phyloP scores from a whole-genome alignment of 331 rosid species.

The Rhamnella rubrinervis region DNA sequence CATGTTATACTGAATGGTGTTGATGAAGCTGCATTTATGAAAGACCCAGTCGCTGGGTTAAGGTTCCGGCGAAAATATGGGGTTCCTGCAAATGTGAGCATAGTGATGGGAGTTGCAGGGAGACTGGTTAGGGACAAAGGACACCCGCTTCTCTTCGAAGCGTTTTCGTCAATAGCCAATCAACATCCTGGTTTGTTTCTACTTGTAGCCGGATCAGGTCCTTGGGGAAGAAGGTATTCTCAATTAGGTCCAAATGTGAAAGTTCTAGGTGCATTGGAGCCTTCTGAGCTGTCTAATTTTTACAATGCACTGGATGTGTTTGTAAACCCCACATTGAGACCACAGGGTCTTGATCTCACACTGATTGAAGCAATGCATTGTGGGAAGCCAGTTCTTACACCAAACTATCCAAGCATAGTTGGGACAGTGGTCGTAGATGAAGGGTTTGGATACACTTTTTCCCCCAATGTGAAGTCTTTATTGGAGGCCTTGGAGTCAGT shows the following conservation, averaged over 20 bases:
- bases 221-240: constrained; percentile 30
- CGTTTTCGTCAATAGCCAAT: constrained; percentile 27
- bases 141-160: constrained; percentile 29
- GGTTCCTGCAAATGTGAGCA: constrained; percentile 20
- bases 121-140: constrained; percentile 34
- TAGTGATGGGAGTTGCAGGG: constrained; percentile 42
- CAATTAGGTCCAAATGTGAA: constrained; percentile 31
- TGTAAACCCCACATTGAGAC: constrained; percentile 34
- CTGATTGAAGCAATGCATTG: constrained; percentile 35
- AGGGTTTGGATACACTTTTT: constrained; percentile 31
- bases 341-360: constrained; percentile 41
- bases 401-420: constrained; percentile 35
- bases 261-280: constrained; percentile 30
- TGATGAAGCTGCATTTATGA: constrained; percentile 29
- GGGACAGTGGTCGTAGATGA: constrained; percentile 27
- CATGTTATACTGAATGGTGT: constrained; percentile 35
- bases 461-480: constrained; percentile 28
- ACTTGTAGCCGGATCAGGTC: constrained; percentile 35
- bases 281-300: constrained; percentile 22
- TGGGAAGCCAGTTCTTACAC: constrained; percentile 30
- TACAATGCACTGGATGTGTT: constrained; percentile 29
- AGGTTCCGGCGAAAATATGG: constrained; percentile 17
- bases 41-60: constrained; percentile 17
- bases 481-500: constrained; percentile 24
- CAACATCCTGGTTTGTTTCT: constrained; percentile 9